Base-by-base conservation (phyloP, 768 basidiomycete genomes). In the Rhizopogon salebrosus region DNA sequence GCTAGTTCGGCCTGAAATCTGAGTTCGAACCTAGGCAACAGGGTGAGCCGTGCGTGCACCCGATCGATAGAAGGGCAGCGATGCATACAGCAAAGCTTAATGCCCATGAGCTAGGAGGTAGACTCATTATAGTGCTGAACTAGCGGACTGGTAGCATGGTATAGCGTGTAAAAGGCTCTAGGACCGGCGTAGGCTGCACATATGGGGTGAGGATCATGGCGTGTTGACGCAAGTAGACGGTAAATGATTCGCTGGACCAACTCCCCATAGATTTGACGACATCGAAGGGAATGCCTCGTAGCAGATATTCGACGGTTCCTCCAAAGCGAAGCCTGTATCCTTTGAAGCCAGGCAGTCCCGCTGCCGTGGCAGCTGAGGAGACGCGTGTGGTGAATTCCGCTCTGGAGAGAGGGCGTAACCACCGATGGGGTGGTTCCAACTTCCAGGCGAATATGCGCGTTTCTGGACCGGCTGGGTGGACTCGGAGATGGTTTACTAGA, bases 231-330 rank as follows among this genome's bases (percentile, higher is more conserved):
- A 72, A 62, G 41, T 70, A 72, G 4, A 62, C 18, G 0, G 36
- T 20, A 51, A 72, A 71, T 0, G 69, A 54, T 8, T 67, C 64
- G 16, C 66, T 61, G 3, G 57, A 60, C 72, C 72, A 74, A 1
- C 64, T 48, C 0, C 72, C 71, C 35, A 60, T 64, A 2, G 59
- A 54, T 3, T 66, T 64, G 0, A 72, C 66, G 0, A 71, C 55
- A 10, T 72, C 63, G 2, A 71, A 69, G 2, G 61, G 56, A 2
- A 64, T 53, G 1, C 68, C 67, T 1, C 46, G 35, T 0, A 70
- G 57, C 0, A 72, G 56, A 13, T 70, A 53, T 29, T 68, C 52
- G 0, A 64, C 65, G 0, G 67, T 56, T 0, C 67, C 36, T 0
- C 69, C 65, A 29, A 71, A 69, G 16, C 60, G 57, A 23, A 69